These are phyloP conservation scores for Hemileccinum rubropunctum DNA, from an alignment of 768 basidiomycete genomes.

Conservation along the genomic window DNA sequence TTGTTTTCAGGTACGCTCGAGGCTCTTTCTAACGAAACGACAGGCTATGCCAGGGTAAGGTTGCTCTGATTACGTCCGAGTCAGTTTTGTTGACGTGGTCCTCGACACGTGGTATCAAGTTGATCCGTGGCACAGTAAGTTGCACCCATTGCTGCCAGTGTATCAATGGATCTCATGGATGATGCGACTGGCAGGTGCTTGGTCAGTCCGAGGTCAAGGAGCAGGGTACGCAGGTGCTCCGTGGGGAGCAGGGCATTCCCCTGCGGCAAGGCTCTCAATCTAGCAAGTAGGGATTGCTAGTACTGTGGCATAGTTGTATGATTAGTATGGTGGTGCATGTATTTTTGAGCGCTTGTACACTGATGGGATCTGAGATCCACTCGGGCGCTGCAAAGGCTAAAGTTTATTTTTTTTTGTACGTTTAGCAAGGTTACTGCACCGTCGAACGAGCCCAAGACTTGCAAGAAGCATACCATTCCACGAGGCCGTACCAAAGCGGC, in stretches of 20 bases:
- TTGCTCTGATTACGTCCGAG: background rate
- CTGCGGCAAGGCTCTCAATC: conserved; percentile 23
- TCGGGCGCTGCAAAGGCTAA: conserved; percentile 21
- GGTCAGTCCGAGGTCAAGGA: conserved; percentile 45
- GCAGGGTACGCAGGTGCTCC: conserved; percentile 52
- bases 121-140: conserved; percentile 32
- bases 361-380: conserved; percentile 23
- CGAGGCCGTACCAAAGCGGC: background rate
- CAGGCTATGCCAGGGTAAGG: conserved; percentile 32
- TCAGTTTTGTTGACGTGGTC: conserved; percentile 1
- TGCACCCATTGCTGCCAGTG: background rate
- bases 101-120: conserved; percentile 5
- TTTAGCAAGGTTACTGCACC: background rate
- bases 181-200: conserved; percentile 15
- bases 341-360: too few relatives aligned
- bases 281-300: conserved; percentile 24
- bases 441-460: too few relatives aligned
- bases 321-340: too few relatives aligned
- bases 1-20: background rate
- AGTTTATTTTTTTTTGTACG: conserved; percentile 2
- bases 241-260: conserved; percentile 43
- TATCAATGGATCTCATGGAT: conserved; percentile 1
- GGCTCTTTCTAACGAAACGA: background rate
- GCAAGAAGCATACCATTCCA: too few relatives aligned
- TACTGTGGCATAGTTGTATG: too few relatives aligned